Evolutionary conservation across 2,329 filamentous ascomycete species (phyloP).

Genomic region (Fusarium devonianum): DNA sequence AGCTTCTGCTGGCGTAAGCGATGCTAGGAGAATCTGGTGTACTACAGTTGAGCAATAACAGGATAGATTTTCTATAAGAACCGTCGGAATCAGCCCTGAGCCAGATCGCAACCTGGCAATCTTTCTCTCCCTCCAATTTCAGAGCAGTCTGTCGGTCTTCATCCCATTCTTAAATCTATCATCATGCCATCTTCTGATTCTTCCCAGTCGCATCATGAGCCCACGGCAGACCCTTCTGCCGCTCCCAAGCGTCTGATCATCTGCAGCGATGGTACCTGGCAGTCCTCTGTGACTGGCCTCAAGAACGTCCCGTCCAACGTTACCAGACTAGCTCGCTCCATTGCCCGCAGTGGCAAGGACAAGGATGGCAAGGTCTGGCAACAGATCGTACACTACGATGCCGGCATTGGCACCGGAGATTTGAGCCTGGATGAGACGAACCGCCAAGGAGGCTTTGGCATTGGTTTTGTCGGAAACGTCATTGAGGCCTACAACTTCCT

Average conservation of each 20-base stretch:
- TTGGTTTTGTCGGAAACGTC: conserved; percentile 44
- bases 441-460: conserved; percentile 36
- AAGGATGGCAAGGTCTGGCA: conserved; percentile 42
- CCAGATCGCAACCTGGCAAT: too few relatives aligned
- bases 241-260: conserved; percentile 42
- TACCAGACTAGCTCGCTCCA: conserved; percentile 43
- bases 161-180: too few relatives aligned
- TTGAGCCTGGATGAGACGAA: conserved; percentile 23
- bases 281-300: conserved; percentile 37
- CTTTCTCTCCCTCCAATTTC: too few relatives aligned
- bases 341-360: conserved; percentile 36
- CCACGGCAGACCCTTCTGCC: conserved; percentile 11
- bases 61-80: conserved; percentile 20
- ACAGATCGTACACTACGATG: conserved; percentile 50
- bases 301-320: conserved; percentile 45
- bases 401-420: conserved; percentile 44
- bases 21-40: conserved; percentile 10
- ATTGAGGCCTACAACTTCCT: conserved; percentile 49
- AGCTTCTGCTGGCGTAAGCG: conserved; percentile 22
- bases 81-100: too few relatives aligned
- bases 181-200: conserved; percentile 25
- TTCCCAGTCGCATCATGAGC: conserved; percentile 19
- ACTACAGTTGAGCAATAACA: not conserved
- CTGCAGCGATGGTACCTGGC: conserved; percentile 51
- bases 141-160: too few relatives aligned